phyloP scores from a whole-genome alignment of 805 yeast genomes.

The Ogataea ganodermae region DNA sequence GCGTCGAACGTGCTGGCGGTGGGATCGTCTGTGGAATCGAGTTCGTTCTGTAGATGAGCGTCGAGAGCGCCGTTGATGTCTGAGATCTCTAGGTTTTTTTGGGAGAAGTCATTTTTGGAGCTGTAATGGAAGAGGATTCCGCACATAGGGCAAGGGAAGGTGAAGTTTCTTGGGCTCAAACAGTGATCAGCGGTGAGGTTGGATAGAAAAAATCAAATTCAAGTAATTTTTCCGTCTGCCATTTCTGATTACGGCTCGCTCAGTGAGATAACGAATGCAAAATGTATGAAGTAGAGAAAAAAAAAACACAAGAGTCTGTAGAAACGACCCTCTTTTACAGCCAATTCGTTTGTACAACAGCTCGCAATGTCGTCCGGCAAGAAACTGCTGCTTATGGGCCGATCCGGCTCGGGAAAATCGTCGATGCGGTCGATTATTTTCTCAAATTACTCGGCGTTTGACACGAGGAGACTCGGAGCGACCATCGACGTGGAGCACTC shows the following conservation, averaged over 20 bases:
- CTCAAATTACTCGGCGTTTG: constrained; percentile 94
- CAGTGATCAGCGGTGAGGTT: not conserved
- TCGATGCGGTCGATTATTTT: constrained; percentile 97
- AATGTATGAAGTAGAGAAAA: not conserved
- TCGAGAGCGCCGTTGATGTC: constrained; percentile 11
- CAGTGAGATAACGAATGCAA: not conserved
- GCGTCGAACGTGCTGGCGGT: constrained; percentile 31
- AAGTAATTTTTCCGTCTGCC: not conserved
- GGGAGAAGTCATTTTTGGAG: constrained; percentile 4
- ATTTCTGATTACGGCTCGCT: not conserved
- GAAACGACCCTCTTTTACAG: not conserved
- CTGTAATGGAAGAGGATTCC: constrained; percentile 49
- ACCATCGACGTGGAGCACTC: constrained; percentile 99
- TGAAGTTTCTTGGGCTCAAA: not conserved
- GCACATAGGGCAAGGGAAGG: constrained; percentile 46
- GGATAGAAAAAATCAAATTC: too few relatives aligned
- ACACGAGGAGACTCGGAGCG: constrained; percentile 92
- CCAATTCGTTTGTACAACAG: not conserved
- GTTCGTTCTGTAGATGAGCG: constrained; percentile 12
- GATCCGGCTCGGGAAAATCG: constrained; percentile 96
- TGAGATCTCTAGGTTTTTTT: constrained; percentile 7
- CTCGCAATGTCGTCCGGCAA: constrained; percentile 44
- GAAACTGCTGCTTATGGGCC: constrained; percentile 76
- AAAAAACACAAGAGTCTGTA: not conserved
- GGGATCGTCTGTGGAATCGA: constrained; percentile 20